These are phyloP conservation scores for Pseudoneurospora amorphoporcata DNA, from an alignment of 495 filamentous ascomycete species.

Conservation along the genomic window DNA sequence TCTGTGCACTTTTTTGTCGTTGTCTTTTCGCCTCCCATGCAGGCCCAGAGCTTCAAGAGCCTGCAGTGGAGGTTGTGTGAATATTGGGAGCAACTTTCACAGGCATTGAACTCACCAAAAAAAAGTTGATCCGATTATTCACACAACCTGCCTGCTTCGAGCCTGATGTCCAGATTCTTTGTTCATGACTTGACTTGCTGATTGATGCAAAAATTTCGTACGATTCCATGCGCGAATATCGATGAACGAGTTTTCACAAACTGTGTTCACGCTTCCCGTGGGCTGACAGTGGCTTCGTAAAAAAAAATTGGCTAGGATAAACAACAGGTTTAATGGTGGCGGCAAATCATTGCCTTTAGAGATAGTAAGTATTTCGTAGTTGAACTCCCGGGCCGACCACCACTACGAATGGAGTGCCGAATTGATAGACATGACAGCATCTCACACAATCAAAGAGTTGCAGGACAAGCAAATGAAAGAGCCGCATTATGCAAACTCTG, in stretches of 20 bases:
- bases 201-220: not conserved
- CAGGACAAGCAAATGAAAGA: not conserved
- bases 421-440: not conserved
- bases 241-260: not conserved
- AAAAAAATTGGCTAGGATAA: not conserved
- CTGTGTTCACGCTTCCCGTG: not conserved
- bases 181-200: not conserved
- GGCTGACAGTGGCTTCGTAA: no score
- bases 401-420: not conserved
- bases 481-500: not conserved
- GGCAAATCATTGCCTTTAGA: not conserved
- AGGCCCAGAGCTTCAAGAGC: not conserved
- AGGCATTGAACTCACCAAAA: no score
- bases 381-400: not conserved
- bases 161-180: not conserved
- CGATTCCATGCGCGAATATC: not conserved
- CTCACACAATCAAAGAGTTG: not conserved
- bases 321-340: not conserved
- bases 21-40: not conserved
- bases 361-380: not conserved
- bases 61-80: no score
- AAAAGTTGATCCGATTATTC: not conserved
- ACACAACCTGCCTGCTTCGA: not conserved
- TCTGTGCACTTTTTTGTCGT: not conserved
- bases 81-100: no score